Evolutionary conservation across 2,329 filamentous ascomycete species (phyloP).

Genomic region (Fusarium coffeatum): DNA sequence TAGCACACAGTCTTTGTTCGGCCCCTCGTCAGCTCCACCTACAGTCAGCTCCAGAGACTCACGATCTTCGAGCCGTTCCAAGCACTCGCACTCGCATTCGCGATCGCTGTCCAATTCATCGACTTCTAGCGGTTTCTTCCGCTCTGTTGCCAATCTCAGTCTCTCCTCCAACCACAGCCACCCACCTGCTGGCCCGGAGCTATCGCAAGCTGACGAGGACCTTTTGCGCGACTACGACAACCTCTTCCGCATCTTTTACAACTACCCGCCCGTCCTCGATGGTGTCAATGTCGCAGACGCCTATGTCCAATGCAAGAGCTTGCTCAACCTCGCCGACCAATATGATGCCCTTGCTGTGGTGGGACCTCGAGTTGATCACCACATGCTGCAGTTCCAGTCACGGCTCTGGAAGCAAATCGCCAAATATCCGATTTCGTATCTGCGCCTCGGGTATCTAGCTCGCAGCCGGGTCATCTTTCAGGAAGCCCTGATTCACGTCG

Average conservation of each 20-base stretch:
- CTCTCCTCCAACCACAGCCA: slow-evolving; percentile 59
- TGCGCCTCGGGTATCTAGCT: slow-evolving; percentile 88
- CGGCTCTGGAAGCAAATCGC: slow-evolving; percentile 95
- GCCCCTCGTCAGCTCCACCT: slow-evolving; percentile 40
- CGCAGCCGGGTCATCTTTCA: slow-evolving; percentile 85
- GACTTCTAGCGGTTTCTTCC: slow-evolving; percentile 72
- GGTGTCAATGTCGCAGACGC: slow-evolving; percentile 89
- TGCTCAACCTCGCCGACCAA: slow-evolving; percentile 90
- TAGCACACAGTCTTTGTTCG: slow-evolving; percentile 50
- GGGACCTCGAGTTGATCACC: slow-evolving; percentile 90
- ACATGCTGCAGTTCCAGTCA: slow-evolving; percentile 90
- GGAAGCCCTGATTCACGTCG: slow-evolving; percentile 91
- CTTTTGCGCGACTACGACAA: slow-evolving; percentile 94
- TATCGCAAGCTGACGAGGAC: slow-evolving; percentile 74
- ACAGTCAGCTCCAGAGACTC: slow-evolving; percentile 58
- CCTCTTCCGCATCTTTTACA: slow-evolving; percentile 95
- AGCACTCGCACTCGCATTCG: slow-evolving; percentile 46
- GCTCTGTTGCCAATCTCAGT: slow-evolving; percentile 84
- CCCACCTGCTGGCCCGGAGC: slow-evolving; percentile 56
- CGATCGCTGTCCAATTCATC: slow-evolving; percentile 66
- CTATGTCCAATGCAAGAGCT: slow-evolving; percentile 92
- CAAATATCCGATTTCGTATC: slow-evolving; percentile 92
- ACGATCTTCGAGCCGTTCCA: slow-evolving; percentile 38
- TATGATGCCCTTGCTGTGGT: slow-evolving; percentile 92
- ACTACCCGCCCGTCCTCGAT: slow-evolving; percentile 85